These are phyloP conservation scores for Noccaea bulbosa DNA, from an alignment of 345 rosid species.

Conservation along the genomic window DNA sequence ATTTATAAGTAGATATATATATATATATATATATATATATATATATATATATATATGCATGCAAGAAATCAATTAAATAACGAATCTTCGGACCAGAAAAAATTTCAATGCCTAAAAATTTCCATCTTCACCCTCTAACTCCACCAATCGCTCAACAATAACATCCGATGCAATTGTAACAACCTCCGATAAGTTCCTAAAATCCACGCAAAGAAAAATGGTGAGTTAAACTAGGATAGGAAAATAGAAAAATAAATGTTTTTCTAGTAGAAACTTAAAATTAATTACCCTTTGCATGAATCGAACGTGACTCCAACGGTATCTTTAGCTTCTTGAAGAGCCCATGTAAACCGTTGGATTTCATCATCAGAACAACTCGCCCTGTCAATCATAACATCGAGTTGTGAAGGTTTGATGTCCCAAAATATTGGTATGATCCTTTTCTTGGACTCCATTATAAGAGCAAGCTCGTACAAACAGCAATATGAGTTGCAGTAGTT, in stretches of 20 bases:
- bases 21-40: too few relatives aligned
- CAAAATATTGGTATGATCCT: conserved; percentile 75
- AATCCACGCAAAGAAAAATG: neutral
- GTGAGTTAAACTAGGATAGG: neutral
- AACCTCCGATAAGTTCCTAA: conserved; percentile 68
- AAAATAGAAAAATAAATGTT: too few relatives aligned
- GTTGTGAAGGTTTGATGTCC: conserved; percentile 75
- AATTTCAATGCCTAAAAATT: conserved; percentile 8
- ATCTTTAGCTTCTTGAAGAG: conserved; percentile 70
- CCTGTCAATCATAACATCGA: conserved; percentile 46
- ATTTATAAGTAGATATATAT: conserved; percentile 5
- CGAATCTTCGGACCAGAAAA: too few relatives aligned
- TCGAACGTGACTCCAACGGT: conserved; percentile 71
- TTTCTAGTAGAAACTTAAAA: neutral
- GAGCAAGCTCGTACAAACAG: conserved; percentile 74
- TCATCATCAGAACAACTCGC: conserved; percentile 44
- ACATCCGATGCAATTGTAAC: conserved; percentile 63
- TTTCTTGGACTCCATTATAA: conserved; percentile 65
- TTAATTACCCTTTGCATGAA: conserved; percentile 67
- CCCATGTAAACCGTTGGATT: conserved; percentile 55
- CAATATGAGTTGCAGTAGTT: conserved; percentile 62
- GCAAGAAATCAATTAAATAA: too few relatives aligned
- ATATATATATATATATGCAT: conserved; percentile 40
- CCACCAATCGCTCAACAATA: conserved; percentile 58
- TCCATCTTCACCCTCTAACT: conserved; percentile 52